Evolutionary conservation across 495 filamentous ascomycete genomes (phyloP).

Genomic region (Ascodesmis nigricans): DNA sequence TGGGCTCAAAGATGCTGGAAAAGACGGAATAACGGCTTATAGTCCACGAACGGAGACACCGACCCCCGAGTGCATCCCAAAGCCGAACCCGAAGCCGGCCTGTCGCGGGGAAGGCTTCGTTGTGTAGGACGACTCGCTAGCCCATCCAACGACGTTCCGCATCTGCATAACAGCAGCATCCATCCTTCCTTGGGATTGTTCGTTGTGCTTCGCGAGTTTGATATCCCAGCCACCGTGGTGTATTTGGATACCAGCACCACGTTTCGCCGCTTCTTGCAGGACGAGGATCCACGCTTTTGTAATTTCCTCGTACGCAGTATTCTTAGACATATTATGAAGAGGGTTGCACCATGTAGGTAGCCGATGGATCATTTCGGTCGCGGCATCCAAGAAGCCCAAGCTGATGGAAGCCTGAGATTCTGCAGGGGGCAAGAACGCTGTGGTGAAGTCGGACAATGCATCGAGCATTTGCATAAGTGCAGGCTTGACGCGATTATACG

Average conservation of each 20-base stretch:
- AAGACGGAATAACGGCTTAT: neutral
- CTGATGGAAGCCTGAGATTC: slow-evolving; percentile 61
- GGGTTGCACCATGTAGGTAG: slow-evolving; percentile 72
- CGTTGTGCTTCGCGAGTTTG: slow-evolving; percentile 68
- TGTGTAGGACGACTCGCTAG: slow-evolving; percentile 9
- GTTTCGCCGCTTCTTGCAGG: slow-evolving; percentile 74
- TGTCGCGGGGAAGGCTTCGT: too few species aligned
- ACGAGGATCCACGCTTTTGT: slow-evolving; percentile 82
- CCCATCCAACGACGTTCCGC: slow-evolving; percentile 12
- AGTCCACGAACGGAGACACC: slow-evolving; percentile 16
- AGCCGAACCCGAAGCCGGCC: slow-evolving; percentile 15
- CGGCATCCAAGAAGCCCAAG: slow-evolving; percentile 66
- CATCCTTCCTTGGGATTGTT: slow-evolving; percentile 62
- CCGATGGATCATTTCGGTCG: slow-evolving; percentile 70
- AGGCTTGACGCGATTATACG: slow-evolving; percentile 78
- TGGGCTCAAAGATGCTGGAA: neutral
- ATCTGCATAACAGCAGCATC: slow-evolving; percentile 44
- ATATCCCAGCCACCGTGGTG: slow-evolving; percentile 91
- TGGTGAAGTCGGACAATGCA: slow-evolving; percentile 77
- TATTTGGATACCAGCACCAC: slow-evolving; percentile 71
- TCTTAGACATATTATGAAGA: slow-evolving; percentile 71
- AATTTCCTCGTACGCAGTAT: slow-evolving; percentile 88
- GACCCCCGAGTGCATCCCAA: slow-evolving; percentile 19
- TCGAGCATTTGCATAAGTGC: slow-evolving; percentile 62
- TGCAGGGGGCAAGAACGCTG: slow-evolving; percentile 80